Evolutionary conservation across 2,329 filamentous ascomycete genomes (phyloP), one percentile per base, ranked within the genome.

Genomic region (Trichoderma citrinoviride): DNA sequence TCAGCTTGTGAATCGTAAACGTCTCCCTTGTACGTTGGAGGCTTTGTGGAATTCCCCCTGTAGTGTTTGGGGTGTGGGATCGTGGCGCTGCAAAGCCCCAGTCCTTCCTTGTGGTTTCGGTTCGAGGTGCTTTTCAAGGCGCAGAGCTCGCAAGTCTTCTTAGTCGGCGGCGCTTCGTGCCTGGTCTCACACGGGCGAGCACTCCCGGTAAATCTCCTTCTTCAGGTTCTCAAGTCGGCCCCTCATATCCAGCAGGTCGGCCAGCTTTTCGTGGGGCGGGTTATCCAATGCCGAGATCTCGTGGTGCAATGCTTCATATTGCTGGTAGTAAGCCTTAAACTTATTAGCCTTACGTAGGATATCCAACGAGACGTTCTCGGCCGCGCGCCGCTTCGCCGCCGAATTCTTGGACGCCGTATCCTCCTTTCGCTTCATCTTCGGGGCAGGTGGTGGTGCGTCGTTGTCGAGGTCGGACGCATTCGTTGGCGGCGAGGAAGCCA

Each of bases 401-500:
- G 61, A 44, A 15, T 68, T 54, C 64, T 75, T 76, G 67, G 60
- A 67, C 21, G 71, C 67, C 6, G 58, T 54, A 41, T 74, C 72
- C 23, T 72, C 72, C 70, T 80, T 83, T 63, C 82, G 80, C 73
- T 84, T 84, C 74, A 80, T 80, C 73, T 84, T 84, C 33, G 33
- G 74, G 69, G 67, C 14, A 70, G 33, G 63, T 5, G 69, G 71
- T n/a, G 72, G 67, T 56, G 73, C 68, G 50, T 78, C 69, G 68
- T 81, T 78, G 33, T 87, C 85, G 43, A 88, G 75, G 65, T 89
- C 86, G 1, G 86, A 88, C 1, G 85, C 87, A 67, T 88, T 89
- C 7, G 86, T 88, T 0, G 86, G 86, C 14, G 86, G 85, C 7
- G 86, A 88, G 1, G 85, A 86, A n/a, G 86, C 86, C 19, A 89